Conservation (phyloP, 1,284 basidiomycete genomes). For the Ganoderma multipileum region DNA sequence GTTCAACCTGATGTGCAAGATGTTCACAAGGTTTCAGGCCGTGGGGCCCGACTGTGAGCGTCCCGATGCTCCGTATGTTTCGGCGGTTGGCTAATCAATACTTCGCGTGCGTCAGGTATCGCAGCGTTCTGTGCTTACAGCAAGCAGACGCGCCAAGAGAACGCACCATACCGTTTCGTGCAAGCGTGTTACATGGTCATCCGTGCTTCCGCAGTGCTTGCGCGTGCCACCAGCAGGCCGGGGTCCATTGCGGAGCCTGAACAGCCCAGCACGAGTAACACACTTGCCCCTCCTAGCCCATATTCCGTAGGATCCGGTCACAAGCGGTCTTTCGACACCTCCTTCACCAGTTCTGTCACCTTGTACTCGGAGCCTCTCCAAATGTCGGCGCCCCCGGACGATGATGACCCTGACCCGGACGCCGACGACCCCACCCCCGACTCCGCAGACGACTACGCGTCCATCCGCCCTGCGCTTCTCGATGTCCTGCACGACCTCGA, state of each 20-base stretch:
- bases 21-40: slow-evolving; percentile 28
- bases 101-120: slow-evolving; percentile 15
- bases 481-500: slow-evolving; percentile 21
- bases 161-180: slow-evolving; percentile 28
- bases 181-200: slow-evolving; percentile 26
- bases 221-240: slow-evolving; percentile 2
- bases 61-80: background rate
- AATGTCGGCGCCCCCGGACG: background rate
- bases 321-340: slow-evolving; percentile 3
- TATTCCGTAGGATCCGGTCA: background rate
- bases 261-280: background rate
- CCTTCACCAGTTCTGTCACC: background rate
- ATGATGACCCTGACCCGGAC: background rate
- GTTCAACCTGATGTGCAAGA: slow-evolving; percentile 29
- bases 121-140: slow-evolving; percentile 24
- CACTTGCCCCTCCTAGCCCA: slow-evolving; percentile 1
- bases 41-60: slow-evolving; percentile 24
- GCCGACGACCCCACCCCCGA: background rate
- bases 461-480: slow-evolving; percentile 18
- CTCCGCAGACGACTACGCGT: slow-evolving; percentile 15
- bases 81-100: background rate
- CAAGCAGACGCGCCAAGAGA: slow-evolving; percentile 23
- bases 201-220: slow-evolving; percentile 23
- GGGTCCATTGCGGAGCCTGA: background rate
- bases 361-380: slow-evolving; percentile 3